Percentiles rank a stretch among this genome's conserved stretches.
Evolutionary conservation across 305 asterid species (phyloP).

Genomic region (Withania somnifera): DNA sequence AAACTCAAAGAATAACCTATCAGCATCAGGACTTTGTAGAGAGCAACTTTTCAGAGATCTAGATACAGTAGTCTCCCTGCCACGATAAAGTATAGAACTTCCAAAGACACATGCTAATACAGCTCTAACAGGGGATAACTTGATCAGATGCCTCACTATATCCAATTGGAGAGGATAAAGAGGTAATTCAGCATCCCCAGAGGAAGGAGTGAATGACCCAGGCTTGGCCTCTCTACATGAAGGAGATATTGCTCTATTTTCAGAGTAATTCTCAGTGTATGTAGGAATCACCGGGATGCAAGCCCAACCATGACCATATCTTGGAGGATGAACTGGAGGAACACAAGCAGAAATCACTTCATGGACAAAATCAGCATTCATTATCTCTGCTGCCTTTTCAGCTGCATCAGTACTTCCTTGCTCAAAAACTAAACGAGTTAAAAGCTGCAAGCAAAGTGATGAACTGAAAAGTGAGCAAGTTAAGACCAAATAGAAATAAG

Average conservation of each 20-base stretch:
- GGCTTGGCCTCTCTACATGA: conserved; percentile 83
- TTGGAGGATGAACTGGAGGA: conserved; percentile 98
- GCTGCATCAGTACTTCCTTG: conserved; percentile 95
- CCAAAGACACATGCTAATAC: conserved; percentile 97
- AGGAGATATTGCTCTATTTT: conserved; percentile 64
- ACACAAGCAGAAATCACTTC: conserved; percentile 97
- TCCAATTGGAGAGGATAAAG: conserved; percentile 89
- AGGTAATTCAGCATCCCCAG: conserved; percentile 84
- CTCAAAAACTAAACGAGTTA: conserved; percentile 92
- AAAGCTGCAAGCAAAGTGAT: conserved; percentile 50
- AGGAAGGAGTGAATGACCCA: conserved; percentile 67
- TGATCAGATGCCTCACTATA: conserved; percentile 86
- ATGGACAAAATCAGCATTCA: conserved; percentile 93
- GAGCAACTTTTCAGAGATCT: conserved; percentile 56
- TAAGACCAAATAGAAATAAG: conserved; percentile 8
- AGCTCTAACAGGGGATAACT: conserved; percentile 90
- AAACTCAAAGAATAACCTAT: conserved; percentile 81
- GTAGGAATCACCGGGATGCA: conserved; percentile 90
- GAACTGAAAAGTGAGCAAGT: conserved; percentile 11
- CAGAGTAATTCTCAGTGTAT: conserved; percentile 48
- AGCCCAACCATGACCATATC: conserved; percentile 97
- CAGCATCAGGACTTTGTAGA: conserved; percentile 57
- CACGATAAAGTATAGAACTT: conserved; percentile 77
- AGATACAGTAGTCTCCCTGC: conserved; percentile 63
- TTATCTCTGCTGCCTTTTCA: conserved; percentile 93